These are phyloP conservation scores for Pythium phragmitis DNA, from an alignment of 352 stramenopile genomes.

Conservation along the genomic window DNA sequence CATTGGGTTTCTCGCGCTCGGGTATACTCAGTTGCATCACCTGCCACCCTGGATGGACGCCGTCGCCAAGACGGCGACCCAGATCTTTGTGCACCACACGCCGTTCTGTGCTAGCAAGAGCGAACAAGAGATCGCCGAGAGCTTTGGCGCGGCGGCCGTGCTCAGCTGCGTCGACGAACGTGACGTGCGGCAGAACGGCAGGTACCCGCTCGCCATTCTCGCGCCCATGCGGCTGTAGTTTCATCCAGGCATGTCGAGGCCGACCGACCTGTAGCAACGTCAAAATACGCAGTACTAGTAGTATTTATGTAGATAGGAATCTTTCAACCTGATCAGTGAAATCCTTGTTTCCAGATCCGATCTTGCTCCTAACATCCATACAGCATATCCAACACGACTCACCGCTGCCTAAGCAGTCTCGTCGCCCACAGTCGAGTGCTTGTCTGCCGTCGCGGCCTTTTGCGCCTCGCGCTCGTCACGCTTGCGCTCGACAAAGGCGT, in stretches of 20 bases:
- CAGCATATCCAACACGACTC: neutral
- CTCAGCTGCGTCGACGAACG: conserved; percentile 19
- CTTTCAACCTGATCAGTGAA: no score
- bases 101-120: conserved; percentile 31
- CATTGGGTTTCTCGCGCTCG: conserved; percentile 27
- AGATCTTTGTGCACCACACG: conserved; percentile 31
- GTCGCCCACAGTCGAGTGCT: neutral
- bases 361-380: no score
- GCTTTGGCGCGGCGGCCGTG: conserved; percentile 1
- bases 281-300: no score
- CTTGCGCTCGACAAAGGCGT: conserved; percentile 12
- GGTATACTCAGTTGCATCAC: conserved; percentile 16
- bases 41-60: conserved; percentile 24
- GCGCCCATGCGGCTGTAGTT: conserved; percentile 13
- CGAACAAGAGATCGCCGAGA: neutral
- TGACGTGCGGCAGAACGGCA: conserved; percentile 12
- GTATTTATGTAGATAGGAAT: no score
- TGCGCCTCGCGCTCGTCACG: conserved; percentile 8
- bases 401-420: neutral
- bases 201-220: conserved; percentile 25
- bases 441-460: neutral
- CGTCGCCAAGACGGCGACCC: conserved; percentile 24
- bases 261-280: no score
- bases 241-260: neutral
- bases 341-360: no score